Conservation (phyloP, 2,329 filamentous ascomycete species). For the Fusarium sp. region DNA sequence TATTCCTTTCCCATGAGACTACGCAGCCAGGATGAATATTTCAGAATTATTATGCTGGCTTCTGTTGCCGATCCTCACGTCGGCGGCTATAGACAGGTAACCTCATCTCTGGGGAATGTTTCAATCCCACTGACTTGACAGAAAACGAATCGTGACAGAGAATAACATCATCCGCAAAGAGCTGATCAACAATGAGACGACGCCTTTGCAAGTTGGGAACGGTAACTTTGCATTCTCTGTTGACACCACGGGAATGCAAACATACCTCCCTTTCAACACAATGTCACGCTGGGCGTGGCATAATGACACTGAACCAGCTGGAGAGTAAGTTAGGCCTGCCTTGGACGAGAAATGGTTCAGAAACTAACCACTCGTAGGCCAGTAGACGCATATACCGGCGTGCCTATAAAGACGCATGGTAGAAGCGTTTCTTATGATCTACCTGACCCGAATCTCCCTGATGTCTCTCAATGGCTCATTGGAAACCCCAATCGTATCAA, state of each 20-base stretch:
- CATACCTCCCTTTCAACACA: constrained; percentile 56
- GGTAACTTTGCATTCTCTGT: constrained; percentile 60
- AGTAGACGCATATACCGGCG: constrained; percentile 46
- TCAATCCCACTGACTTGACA: background rate
- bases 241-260: constrained; percentile 56
- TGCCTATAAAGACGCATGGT: constrained; percentile 47
- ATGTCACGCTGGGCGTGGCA: constrained; percentile 61
- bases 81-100: constrained; percentile 10
- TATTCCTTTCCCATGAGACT: background rate
- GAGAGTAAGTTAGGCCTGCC: background rate
- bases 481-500: constrained; percentile 58
- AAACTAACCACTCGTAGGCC: background rate
- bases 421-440: constrained; percentile 51
- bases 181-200: constrained; percentile 48
- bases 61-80: background rate
- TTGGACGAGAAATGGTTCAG: accelerated
- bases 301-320: constrained; percentile 57
- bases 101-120: background rate
- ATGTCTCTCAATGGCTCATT: constrained; percentile 61
- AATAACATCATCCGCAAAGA: constrained; percentile 38
- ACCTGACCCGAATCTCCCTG: constrained; percentile 47
- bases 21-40: background rate
- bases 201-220: constrained; percentile 62
- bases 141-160: constrained; percentile 31
- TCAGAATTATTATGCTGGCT: background rate